Evolutionary conservation across 2,329 filamentous ascomycete genomes (phyloP).

Genomic region (Rhynchosporium agropyri): DNA sequence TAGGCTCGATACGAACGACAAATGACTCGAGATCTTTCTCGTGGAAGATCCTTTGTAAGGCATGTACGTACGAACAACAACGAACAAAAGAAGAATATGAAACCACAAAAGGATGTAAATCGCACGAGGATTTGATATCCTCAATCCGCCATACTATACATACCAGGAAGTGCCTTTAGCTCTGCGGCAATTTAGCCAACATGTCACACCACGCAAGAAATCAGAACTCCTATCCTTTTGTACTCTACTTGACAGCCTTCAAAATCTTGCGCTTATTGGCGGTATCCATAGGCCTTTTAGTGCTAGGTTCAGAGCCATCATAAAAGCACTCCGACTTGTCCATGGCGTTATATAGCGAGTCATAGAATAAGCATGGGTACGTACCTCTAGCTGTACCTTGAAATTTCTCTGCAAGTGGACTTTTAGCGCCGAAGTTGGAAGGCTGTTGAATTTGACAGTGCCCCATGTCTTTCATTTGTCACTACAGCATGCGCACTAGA

Average conservation of each 20-base stretch:
- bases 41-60: too few relatives aligned
- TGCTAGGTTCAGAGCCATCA: slow-evolving; percentile 49
- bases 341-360: slow-evolving; percentile 53
- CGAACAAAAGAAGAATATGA: too few relatives aligned
- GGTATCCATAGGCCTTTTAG: slow-evolving; percentile 48
- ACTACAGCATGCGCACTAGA: slow-evolving; percentile 51
- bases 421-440: slow-evolving; percentile 49
- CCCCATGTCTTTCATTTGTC: slow-evolving; percentile 54
- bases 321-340: slow-evolving; percentile 50
- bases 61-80: too few relatives aligned
- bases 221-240: slow-evolving; percentile 51
- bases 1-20: too few relatives aligned
- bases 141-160: slow-evolving; percentile 20
- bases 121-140: too few relatives aligned
- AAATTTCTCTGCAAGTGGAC: slow-evolving; percentile 48
- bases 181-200: slow-evolving; percentile 25
- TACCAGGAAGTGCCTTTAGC: slow-evolving; percentile 27
- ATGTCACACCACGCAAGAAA: background rate
- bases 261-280: slow-evolving; percentile 52
- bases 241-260: slow-evolving; percentile 52
- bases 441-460: slow-evolving; percentile 46
- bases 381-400: slow-evolving; percentile 51
- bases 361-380: slow-evolving; percentile 55
- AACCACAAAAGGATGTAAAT: too few relatives aligned
- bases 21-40: too few relatives aligned